Conservation (phyloP, 2,329 filamentous ascomycete species). For the Venturia nashicola region DNA sequence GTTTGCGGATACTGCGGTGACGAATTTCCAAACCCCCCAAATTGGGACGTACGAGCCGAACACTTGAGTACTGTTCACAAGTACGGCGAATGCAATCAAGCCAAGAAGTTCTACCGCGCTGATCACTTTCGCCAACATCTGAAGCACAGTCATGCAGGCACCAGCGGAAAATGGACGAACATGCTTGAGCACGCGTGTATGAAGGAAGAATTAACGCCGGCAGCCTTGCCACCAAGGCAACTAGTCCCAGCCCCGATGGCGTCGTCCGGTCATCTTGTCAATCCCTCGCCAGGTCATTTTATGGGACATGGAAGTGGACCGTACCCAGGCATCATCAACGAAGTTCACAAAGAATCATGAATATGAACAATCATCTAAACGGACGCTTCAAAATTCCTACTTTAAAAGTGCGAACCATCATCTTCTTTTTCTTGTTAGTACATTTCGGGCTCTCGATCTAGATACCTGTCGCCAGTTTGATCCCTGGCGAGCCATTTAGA, state of each 20-base stretch:
- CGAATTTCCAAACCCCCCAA: conserved; percentile 75
- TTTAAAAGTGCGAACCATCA: not conserved
- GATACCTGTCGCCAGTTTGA: not conserved
- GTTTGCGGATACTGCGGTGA: conserved; percentile 92
- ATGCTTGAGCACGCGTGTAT: conserved; percentile 95
- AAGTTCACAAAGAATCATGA: conserved; percentile 7
- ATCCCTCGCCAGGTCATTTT: not conserved
- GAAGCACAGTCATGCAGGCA: conserved; percentile 93
- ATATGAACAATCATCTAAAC: not conserved
- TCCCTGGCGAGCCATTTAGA: not conserved
- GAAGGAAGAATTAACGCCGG: conserved; percentile 63
- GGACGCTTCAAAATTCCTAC: not conserved
- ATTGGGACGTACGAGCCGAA: conserved; percentile 77
- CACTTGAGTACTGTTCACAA: conserved; percentile 91
- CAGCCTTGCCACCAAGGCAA: conserved; percentile 3
- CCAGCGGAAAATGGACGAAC: conserved; percentile 98
- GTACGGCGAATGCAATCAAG: conserved; percentile 94
- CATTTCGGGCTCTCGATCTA: not conserved
- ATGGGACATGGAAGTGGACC: not conserved
- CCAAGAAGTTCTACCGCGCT: conserved; percentile 94
- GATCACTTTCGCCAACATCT: conserved; percentile 97
- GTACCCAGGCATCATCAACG: conserved; percentile 6
- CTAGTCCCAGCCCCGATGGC: not conserved
- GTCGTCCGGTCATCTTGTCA: not conserved
- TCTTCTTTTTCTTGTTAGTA: not conserved